phyloP scores from a whole-genome alignment of 805 yeast genomes.

The Grigorovia transvaalensis region DNA sequence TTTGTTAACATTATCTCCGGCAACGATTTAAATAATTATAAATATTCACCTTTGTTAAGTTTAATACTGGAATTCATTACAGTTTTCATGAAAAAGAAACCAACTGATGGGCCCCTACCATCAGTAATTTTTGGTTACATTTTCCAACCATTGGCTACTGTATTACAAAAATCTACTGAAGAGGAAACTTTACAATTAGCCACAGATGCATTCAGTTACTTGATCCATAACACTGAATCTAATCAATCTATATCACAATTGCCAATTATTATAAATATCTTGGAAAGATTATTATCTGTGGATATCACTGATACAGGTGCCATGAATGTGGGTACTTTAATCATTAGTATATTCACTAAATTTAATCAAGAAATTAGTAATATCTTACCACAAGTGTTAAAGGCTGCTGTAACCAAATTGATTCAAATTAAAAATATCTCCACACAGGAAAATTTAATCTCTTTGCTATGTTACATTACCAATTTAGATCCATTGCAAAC shows the following conservation, averaged over 20 bases:
- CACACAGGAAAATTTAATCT: slow-evolving; percentile 65
- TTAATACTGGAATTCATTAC: slow-evolving; percentile 28
- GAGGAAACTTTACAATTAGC: slow-evolving; percentile 70
- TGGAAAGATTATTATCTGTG: slow-evolving; percentile 60
- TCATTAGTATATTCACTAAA: slow-evolving; percentile 47
- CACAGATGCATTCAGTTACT: slow-evolving; percentile 58
- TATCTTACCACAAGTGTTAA: slow-evolving; percentile 45
- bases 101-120: slow-evolving; percentile 22
- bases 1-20: slow-evolving; percentile 32
- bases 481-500: slow-evolving; percentile 52
- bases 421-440: slow-evolving; percentile 55
- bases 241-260: slow-evolving; percentile 10
- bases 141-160: slow-evolving; percentile 18
- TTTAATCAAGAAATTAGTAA: slow-evolving; percentile 33
- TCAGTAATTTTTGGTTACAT: slow-evolving; percentile 13
- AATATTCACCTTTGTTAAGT: slow-evolving; percentile 44
- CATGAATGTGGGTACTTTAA: slow-evolving; percentile 58
- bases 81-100: slow-evolving; percentile 24
- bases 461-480: slow-evolving; percentile 67
- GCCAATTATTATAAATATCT: slow-evolving; percentile 35
- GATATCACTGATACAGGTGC: slow-evolving; percentile 72
- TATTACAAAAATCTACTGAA: slow-evolving; percentile 42
- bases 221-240: slow-evolving; percentile 36
- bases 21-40: slow-evolving; percentile 20
- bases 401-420: slow-evolving; percentile 63